A percentile compares a stretch with the other conserved stretches of the same genome.
phyloP scores from a whole-genome alignment of 176 grass and related monocot genomes.

The Hordeum vulgare region DNA sequence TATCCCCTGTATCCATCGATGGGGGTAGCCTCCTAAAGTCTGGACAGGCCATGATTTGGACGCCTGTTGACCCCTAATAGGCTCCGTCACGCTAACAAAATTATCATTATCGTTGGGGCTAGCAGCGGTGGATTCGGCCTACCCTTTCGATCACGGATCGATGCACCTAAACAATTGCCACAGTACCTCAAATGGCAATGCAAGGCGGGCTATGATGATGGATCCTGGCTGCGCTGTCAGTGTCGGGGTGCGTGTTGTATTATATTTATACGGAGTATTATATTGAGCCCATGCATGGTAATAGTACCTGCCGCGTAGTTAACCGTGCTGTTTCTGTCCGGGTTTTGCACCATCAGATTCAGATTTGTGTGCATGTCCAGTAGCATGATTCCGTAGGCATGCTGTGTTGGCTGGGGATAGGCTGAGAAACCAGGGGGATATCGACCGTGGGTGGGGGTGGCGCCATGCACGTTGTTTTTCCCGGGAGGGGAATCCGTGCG shows the following conservation, averaged over 20 bases:
- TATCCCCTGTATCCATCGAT: conserved; percentile 26
- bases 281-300: not conserved
- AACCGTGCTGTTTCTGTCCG: not conserved
- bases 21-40: conserved; percentile 42
- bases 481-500: conserved; percentile 32
- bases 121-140: conserved; percentile 12
- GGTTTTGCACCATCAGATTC: not conserved
- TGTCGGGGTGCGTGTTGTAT: not conserved
- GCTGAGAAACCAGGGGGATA: no score
- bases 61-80: not conserved
- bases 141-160: not conserved
- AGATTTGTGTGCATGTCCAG: not conserved
- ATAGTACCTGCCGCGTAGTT: not conserved
- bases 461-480: conserved; percentile 38
- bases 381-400: not conserved
- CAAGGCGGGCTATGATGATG: not conserved
- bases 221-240: conserved; percentile 31
- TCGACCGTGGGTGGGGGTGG: not conserved
- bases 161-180: conserved; percentile 13
- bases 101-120: not conserved
- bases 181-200: conserved; percentile 10
- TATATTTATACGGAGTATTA: not conserved
- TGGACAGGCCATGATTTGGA: conserved; percentile 29
- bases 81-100: conserved; percentile 10
- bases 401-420: conserved; percentile 2